Conservation (phyloP, 805 yeast genomes). For the Starmerella ratchasimensis region DNA sequence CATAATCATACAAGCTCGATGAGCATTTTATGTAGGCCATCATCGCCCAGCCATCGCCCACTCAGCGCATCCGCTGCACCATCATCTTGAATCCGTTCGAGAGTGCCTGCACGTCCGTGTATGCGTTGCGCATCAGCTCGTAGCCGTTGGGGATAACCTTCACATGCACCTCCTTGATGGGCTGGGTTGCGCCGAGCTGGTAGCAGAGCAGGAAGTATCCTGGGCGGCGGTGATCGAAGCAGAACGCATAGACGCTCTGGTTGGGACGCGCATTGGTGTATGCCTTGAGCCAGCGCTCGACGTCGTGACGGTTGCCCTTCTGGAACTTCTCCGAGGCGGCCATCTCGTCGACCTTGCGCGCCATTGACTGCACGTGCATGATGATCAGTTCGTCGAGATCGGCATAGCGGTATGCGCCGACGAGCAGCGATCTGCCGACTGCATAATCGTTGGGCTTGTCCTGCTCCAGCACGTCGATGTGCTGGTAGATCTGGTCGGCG, state of each 20-base stretch:
- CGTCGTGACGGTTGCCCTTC: constrained; percentile 64
- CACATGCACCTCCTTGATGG: constrained; percentile 74
- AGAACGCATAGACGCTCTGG: constrained; percentile 80
- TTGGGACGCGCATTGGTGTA: constrained; percentile 85
- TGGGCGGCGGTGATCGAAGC: constrained; percentile 78
- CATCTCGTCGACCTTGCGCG: constrained; percentile 73
- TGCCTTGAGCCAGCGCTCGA: constrained; percentile 71
- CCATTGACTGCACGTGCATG: constrained; percentile 71
- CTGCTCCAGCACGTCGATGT: constrained; percentile 69
- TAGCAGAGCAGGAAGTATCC: constrained; percentile 87
- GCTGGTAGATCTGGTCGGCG: constrained; percentile 80
- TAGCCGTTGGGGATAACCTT: constrained; percentile 81
- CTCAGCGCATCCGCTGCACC: constrained; percentile 13
- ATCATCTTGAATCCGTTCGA: constrained; percentile 88
- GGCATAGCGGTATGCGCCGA: constrained; percentile 56
- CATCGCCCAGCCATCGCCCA: not conserved
- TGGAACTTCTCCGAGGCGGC: constrained; percentile 78
- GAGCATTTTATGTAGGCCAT: not conserved
- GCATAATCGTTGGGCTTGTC: constrained; percentile 50
- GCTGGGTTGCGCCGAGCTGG: constrained; percentile 42
- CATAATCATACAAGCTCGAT: not conserved
- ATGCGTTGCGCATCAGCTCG: constrained; percentile 60
- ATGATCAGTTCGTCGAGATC: constrained; percentile 91
- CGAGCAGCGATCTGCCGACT: constrained; percentile 44
- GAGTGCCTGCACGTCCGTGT: constrained; percentile 77